Evolutionary conservation across 1,284 basidiomycete species (phyloP).

Genomic region (Mycena sp.): DNA sequence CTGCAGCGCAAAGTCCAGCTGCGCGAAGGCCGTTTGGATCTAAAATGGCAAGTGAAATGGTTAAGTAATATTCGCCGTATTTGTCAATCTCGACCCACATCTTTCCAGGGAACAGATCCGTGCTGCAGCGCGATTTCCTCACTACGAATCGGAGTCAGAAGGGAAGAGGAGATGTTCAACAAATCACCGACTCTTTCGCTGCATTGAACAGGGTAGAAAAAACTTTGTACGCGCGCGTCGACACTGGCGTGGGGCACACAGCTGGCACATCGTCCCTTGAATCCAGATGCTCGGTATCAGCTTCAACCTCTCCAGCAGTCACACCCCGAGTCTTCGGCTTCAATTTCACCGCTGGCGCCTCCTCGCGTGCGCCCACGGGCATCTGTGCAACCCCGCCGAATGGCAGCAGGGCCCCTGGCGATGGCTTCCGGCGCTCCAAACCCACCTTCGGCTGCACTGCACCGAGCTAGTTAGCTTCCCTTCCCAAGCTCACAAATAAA

Average conservation of each 20-base stretch:
- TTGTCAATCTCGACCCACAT: not conserved
- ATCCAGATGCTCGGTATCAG: no score
- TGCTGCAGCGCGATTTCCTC: constrained; percentile 15
- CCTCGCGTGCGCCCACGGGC: not conserved
- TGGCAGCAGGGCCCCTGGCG: not conserved
- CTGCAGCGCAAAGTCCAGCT: constrained; percentile 1
- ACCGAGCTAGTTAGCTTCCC: no score
- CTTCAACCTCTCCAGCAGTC: not conserved
- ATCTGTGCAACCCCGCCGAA: constrained; percentile 11
- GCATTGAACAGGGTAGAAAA: constrained; percentile 16
- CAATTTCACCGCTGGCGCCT: not conserved
- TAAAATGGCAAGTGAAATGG: not conserved
- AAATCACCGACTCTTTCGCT: not conserved
- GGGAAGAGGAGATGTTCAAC: not conserved
- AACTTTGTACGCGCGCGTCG: constrained; percentile 5
- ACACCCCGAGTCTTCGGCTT: constrained; percentile 20
- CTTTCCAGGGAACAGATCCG: constrained; percentile 1
- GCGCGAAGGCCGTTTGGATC: constrained; percentile 6
- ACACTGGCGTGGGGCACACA: not conserved
- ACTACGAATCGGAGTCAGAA: not conserved
- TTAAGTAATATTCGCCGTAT: not conserved
- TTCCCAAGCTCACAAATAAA: not conserved
- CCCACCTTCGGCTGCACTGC: no score
- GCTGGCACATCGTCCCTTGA: not conserved
- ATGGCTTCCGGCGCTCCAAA: not conserved